phyloP scores from a whole-genome alignment of 805 yeast genomes.

The Wickerhamiella bombiphila region DNA sequence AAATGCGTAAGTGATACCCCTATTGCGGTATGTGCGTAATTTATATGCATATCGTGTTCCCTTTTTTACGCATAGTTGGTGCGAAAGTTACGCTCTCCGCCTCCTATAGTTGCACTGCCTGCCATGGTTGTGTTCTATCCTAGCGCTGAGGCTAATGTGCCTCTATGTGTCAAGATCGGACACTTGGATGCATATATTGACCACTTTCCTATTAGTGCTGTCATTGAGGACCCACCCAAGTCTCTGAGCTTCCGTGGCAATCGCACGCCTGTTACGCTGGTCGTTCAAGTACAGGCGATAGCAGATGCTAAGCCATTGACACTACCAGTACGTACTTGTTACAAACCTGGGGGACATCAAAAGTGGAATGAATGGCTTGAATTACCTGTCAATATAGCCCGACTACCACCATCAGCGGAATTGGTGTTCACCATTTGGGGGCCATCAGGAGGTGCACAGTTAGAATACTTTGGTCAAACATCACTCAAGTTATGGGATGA shows the following conservation, averaged over 20 bases:
- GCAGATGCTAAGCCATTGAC: slow-evolving; percentile 34
- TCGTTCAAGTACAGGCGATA: slow-evolving; percentile 33
- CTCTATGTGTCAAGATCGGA: slow-evolving; percentile 35
- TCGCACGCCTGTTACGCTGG: slow-evolving; percentile 13
- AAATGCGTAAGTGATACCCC: too few relatives aligned
- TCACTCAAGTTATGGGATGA: slow-evolving; percentile 44
- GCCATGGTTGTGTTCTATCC: slow-evolving; percentile 35
- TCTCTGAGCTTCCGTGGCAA: slow-evolving; percentile 22
- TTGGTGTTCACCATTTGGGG: slow-evolving; percentile 56
- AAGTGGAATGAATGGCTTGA: slow-evolving; percentile 62
- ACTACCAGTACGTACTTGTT: slow-evolving; percentile 35
- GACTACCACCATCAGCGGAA: slow-evolving; percentile 49
- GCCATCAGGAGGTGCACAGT: slow-evolving; percentile 34
- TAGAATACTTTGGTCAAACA: slow-evolving; percentile 44
- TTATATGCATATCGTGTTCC: too few relatives aligned
- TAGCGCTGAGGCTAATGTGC: slow-evolving; percentile 39
- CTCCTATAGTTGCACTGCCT: too few relatives aligned
- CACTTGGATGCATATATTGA: slow-evolving; percentile 33
- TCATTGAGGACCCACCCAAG: slow-evolving; percentile 34
- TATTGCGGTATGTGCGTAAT: too few relatives aligned
- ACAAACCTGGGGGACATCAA: slow-evolving; percentile 28
- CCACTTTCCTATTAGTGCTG: slow-evolving; percentile 31
- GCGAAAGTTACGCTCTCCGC: too few relatives aligned
- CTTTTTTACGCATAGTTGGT: too few relatives aligned
- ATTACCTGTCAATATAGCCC: slow-evolving; percentile 57